Evolutionary conservation across 2,329 filamentous ascomycete species (phyloP).

Genomic region (Botrytis fabae): DNA sequence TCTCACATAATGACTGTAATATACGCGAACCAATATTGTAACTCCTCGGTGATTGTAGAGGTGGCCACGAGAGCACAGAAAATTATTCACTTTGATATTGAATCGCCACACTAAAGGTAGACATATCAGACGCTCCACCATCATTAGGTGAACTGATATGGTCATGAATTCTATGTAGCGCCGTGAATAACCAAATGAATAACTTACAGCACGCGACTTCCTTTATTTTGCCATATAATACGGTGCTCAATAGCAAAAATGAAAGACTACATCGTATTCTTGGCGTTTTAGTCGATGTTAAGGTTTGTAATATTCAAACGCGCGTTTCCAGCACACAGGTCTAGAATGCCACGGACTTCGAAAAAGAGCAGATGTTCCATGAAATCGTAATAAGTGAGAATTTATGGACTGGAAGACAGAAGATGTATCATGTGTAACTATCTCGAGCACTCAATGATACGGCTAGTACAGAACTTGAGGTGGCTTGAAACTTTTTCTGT

Average conservation of each 20-base stretch:
- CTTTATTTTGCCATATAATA: background rate
- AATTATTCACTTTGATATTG: background rate
- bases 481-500: background rate
- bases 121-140: background rate
- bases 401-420: background rate
- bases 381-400: background rate
- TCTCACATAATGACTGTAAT: background rate
- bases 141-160: background rate
- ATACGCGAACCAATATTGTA: background rate
- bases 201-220: background rate
- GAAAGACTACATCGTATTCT: background rate
- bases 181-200: background rate
- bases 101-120: background rate
- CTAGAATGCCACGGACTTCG: background rate
- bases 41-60: background rate
- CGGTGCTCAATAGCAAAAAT: background rate
- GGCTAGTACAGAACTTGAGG: no score
- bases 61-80: background rate
- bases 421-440: background rate
- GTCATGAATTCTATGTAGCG: background rate
- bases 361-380: background rate
- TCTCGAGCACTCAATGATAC: background rate
- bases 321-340: background rate
- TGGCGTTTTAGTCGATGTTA: background rate
- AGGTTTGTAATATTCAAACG: background rate